These are phyloP conservation scores for Talaromyces sp. DNA, from an alignment of 2,329 filamentous ascomycete genomes.

Conservation along the genomic window DNA sequence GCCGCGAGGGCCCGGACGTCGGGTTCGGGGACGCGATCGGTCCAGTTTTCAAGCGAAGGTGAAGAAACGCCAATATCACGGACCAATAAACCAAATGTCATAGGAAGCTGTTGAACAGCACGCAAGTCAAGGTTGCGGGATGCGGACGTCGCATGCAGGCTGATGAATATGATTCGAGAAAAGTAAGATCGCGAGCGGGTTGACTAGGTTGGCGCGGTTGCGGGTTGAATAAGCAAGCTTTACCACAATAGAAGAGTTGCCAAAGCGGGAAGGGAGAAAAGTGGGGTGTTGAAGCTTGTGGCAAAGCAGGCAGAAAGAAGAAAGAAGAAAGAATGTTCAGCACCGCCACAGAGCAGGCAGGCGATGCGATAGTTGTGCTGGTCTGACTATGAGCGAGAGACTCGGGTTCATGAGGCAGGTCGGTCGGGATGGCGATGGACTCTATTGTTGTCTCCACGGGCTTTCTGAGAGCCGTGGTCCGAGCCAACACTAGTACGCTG, in stretches of 20 bases:
- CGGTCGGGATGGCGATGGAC: neutral
- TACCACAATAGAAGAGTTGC: neutral
- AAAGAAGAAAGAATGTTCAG: constrained; percentile 1
- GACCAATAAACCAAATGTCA: too few relatives aligned
- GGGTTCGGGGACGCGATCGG: constrained; percentile 29
- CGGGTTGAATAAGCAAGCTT: constrained; percentile 11
- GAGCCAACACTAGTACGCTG: neutral
- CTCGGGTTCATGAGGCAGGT: neutral
- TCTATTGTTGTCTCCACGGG: neutral
- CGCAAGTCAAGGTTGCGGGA: constrained; percentile 20
- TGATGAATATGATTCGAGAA: constrained; percentile 6
- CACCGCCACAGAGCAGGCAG: constrained; percentile 13
- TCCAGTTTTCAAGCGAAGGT: constrained; percentile 10
- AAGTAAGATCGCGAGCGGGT: constrained; percentile 11
- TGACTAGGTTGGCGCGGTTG: constrained; percentile 12
- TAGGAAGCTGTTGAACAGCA: constrained; percentile 17
- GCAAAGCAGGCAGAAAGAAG: neutral
- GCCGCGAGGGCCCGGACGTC: constrained; percentile 29
- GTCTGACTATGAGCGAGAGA: neutral
- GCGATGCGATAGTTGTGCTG: neutral
- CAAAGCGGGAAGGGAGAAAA: constrained; percentile 6
- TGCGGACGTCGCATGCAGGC: constrained; percentile 12
- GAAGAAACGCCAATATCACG: constrained; percentile 11
- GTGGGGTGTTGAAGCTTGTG: constrained; percentile 1
- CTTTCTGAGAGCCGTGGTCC: neutral